phyloP scores from a whole-genome alignment of 768 basidiomycete species.

The Russula foetens region DNA sequence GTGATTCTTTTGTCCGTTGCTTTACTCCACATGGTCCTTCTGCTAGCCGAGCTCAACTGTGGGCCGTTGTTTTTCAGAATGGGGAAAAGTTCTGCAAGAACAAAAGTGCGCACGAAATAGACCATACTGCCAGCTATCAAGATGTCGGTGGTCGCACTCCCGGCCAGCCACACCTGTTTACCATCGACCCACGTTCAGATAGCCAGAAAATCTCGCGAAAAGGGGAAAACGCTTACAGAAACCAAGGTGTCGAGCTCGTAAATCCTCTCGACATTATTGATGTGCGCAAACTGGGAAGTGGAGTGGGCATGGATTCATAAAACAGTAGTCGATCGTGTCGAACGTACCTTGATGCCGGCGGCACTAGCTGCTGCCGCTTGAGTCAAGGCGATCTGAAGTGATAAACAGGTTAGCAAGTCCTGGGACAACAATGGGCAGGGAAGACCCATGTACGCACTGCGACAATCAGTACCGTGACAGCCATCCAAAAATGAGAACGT shows the following conservation, averaged over 20 bases:
- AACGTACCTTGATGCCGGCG: neutral
- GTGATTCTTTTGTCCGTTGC: neutral
- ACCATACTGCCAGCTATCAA: slow-evolving; percentile 1
- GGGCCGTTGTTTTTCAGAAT: neutral
- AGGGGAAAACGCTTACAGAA: neutral
- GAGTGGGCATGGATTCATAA: neutral
- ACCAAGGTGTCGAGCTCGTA: neutral
- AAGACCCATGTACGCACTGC: neutral
- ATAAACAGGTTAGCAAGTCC: neutral
- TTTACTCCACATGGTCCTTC: neutral
- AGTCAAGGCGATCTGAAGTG: neutral
- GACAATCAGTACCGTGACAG: neutral
- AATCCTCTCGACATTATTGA: neutral
- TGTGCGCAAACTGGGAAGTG: neutral
- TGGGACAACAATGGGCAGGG: neutral
- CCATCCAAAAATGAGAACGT: neutral
- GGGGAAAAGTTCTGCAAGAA: neutral
- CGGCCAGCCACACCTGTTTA: neutral
- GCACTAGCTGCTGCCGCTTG: neutral
- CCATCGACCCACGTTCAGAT: neutral
- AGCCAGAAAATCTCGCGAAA: neutral
- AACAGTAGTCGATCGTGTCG: neutral
- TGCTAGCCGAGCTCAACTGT: neutral
- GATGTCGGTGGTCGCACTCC: neutral
- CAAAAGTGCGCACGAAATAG: neutral